These are phyloP conservation scores for Leccinum subrobustum DNA, from an alignment of 1,284 basidiomycete genomes.

Conservation along the genomic window DNA sequence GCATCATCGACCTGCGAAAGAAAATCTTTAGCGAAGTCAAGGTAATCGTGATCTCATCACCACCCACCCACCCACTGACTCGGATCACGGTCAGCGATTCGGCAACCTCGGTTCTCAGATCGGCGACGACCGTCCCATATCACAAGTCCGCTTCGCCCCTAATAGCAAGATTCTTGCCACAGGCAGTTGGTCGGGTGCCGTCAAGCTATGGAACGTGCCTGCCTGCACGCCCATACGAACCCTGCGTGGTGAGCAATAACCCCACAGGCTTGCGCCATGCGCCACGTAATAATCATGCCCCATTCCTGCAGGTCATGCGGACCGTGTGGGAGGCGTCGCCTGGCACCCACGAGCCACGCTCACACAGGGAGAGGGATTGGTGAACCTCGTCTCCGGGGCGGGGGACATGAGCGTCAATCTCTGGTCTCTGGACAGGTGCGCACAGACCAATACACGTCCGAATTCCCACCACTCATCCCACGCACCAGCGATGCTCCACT, in stretches of 20 bases:
- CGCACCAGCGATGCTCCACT: slow-evolving; percentile 50
- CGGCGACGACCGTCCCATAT: slow-evolving; percentile 93
- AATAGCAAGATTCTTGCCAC: slow-evolving; percentile 88
- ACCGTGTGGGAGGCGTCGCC: slow-evolving; percentile 92
- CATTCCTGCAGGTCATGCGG: slow-evolving; percentile 68
- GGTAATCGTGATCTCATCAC: slow-evolving; percentile 40
- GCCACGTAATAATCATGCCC: slow-evolving; percentile 11
- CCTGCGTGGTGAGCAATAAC: slow-evolving; percentile 54
- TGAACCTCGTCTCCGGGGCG: slow-evolving; percentile 91
- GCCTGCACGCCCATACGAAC: slow-evolving; percentile 76
- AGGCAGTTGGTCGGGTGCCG: slow-evolving; percentile 92
- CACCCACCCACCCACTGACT: background rate
- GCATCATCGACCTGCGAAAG: slow-evolving; percentile 89
- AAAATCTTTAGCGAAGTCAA: slow-evolving; percentile 88
- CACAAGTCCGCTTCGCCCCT: slow-evolving; percentile 93
- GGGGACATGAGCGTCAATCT: slow-evolving; percentile 85
- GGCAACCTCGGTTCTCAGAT: slow-evolving; percentile 96
- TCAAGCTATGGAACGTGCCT: slow-evolving; percentile 95
- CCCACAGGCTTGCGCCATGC: background rate
- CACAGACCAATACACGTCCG: slow-evolving; percentile 3
- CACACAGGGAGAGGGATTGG: slow-evolving; percentile 61
- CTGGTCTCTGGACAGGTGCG: slow-evolving; percentile 85
- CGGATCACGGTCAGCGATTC: slow-evolving; percentile 59
- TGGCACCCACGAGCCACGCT: slow-evolving; percentile 97
- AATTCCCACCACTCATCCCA: slow-evolving; percentile 52